A percentile compares a stretch with the other conserved stretches of the same genome.
These are phyloP conservation scores for Mariannaea elegans DNA, from an alignment of 2,329 filamentous ascomycete species.

Conservation along the genomic window DNA sequence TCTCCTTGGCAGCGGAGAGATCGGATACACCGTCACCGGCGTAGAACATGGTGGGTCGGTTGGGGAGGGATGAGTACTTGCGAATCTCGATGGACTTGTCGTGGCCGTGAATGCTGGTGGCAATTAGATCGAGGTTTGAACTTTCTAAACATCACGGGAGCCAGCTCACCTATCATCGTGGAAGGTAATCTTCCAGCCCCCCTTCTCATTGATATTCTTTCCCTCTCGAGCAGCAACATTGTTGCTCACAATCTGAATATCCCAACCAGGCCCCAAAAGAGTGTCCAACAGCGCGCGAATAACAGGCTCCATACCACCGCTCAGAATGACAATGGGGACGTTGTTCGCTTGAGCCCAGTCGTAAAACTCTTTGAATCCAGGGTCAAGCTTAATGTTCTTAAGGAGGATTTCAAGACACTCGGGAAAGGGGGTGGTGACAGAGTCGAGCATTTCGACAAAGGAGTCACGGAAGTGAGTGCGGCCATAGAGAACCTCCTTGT, in stretches of 20 bases:
- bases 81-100: slow-evolving; percentile 94
- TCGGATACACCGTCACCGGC: slow-evolving; percentile 95
- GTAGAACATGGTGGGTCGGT: slow-evolving; percentile 88
- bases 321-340: slow-evolving; percentile 91
- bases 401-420: slow-evolving; percentile 82
- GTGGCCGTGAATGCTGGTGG: slow-evolving; percentile 81
- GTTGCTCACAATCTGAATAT: slow-evolving; percentile 93
- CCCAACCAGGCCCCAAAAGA: slow-evolving; percentile 79
- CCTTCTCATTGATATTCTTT: slow-evolving; percentile 79
- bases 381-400: slow-evolving; percentile 87
- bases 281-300: slow-evolving; percentile 85
- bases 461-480: slow-evolving; percentile 81
- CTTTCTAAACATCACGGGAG: not conserved
- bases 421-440: slow-evolving; percentile 80
- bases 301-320: slow-evolving; percentile 91
- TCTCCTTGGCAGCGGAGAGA: slow-evolving; percentile 89
- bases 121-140: slow-evolving; percentile 8
- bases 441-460: slow-evolving; percentile 93
- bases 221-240: slow-evolving; percentile 70
- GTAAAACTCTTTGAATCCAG: slow-evolving; percentile 88
- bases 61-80: slow-evolving; percentile 80
- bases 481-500: slow-evolving; percentile 78
- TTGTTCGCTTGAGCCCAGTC: slow-evolving; percentile 82
- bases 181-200: slow-evolving; percentile 88
- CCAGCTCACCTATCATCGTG: slow-evolving; percentile 80